phyloP scores from a whole-genome alignment of 257 asterid species.

The Solanum pennellii region DNA sequence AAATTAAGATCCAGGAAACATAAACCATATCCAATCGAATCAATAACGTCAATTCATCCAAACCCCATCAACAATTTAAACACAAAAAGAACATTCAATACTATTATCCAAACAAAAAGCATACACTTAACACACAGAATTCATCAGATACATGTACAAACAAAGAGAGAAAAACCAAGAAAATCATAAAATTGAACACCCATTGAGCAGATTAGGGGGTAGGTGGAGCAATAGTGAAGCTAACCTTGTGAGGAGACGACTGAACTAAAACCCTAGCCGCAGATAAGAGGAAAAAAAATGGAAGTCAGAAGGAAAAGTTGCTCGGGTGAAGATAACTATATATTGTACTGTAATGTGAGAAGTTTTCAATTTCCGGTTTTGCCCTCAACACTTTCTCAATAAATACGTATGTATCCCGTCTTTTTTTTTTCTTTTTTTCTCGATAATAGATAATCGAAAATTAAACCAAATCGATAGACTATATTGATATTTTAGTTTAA shows the following conservation, averaged over 20 bases:
- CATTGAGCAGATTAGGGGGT: not conserved
- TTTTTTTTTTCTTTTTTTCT: not conserved
- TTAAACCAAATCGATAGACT: not conserved
- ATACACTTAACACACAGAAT: not conserved
- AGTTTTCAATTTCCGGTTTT: not conserved
- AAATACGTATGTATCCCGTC: not conserved
- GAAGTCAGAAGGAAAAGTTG: not conserved
- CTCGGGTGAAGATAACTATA: not conserved
- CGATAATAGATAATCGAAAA: not conserved
- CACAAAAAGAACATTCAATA: not conserved
- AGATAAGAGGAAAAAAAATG: not conserved
- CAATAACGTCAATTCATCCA: not conserved
- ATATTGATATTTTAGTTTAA: not conserved
- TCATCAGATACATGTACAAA: not conserved
- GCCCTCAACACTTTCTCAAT: not conserved
- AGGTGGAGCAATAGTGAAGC: not conserved
- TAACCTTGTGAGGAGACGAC: not conserved
- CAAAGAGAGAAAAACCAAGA: not conserved
- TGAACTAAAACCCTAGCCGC: slow-evolving; percentile 1
- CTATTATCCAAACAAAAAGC: not conserved
- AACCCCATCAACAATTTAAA: not conserved
- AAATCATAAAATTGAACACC: not conserved
- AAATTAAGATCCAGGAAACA: not conserved
- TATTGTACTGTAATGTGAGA: not conserved
- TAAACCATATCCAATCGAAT: not conserved